Conservation (phyloP, 2,329 filamentous ascomycete species). For the Ilyonectria sp. region DNA sequence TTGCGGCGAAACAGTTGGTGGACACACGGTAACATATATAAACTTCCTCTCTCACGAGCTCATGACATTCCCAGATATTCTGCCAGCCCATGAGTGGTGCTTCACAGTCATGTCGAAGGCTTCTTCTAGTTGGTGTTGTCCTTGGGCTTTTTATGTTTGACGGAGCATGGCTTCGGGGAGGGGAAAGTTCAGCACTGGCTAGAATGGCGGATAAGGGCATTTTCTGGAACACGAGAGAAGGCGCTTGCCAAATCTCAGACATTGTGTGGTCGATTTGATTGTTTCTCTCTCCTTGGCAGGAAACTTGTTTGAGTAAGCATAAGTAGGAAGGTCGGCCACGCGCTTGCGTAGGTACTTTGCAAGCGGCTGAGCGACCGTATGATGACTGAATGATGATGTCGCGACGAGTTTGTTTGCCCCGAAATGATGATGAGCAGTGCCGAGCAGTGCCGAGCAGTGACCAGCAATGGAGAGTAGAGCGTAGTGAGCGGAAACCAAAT, state of each 20-base stretch:
- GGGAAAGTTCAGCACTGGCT: conserved; percentile 47
- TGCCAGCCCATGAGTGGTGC: conserved; percentile 40
- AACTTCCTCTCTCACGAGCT: conserved; percentile 55
- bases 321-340: conserved; percentile 40
- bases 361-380: conserved; percentile 48
- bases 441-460: neutral
- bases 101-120: conserved; percentile 41
- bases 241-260: conserved; percentile 42
- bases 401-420: conserved; percentile 44
- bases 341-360: conserved; percentile 46
- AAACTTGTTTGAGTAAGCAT: conserved; percentile 47
- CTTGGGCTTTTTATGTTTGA: conserved; percentile 34
- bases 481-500: neutral
- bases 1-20: conserved; percentile 39
- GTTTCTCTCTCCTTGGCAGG: conserved; percentile 42
- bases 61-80: conserved; percentile 48
- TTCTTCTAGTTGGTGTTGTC: conserved; percentile 41
- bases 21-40: conserved; percentile 49
- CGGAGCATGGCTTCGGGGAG: conserved; percentile 42
- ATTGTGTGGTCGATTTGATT: conserved; percentile 36
- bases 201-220: conserved; percentile 43
- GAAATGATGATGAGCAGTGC: conserved; percentile 26
- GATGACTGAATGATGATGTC: conserved; percentile 52
- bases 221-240: conserved; percentile 36
- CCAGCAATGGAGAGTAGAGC: neutral